Base-by-base conservation (phyloP, 352 stramenopile species). In the Phytophthora hybrid region DNA sequence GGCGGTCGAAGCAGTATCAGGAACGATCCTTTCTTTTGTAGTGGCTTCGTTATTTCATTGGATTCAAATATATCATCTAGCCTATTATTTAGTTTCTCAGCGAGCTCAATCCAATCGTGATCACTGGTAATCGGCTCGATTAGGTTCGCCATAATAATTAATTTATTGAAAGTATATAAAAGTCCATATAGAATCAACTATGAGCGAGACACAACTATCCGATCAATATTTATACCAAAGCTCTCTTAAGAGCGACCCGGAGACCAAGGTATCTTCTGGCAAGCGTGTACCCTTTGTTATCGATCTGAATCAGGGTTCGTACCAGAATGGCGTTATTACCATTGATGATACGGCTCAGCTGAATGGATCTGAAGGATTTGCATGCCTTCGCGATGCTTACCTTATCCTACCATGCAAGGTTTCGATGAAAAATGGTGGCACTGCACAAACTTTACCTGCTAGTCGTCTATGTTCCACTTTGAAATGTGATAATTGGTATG, bases 241-340 rank as follows among this genome's bases (percentile, higher is more conserved):
- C 0, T 26, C 23, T 26, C 23, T 26, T 26, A 26, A 26, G 23
- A 26, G 23, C 23, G 23, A 26, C 23, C 23, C 23, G 23, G 23
- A 26, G 23, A 26, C 3, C 23, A 26, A 26, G 23, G 23, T 26
- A 26, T 26, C 23, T 26, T 26, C 23, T 26, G 23, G 23, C 23
- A 26, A 26, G 23, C 23, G 23, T 26, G 18, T 52, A 9, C 44
- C 44, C 19, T 26, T 29, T 46, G 54, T 60, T 21, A 60, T 60
- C 54, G 29, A 60, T 60, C 31, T 60, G n/a, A 60, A 60, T 46
- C 54, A 60, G 31, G 31, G 54, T 16, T 60, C 31, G 31, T 60
- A 60, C 23, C 29, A 46, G 5, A 60, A 60, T 46, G 54, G 54
- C 31, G 54, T 60, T 32, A 60, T 60, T 26, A 26, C 23, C 23